These are phyloP conservation scores for Samsoniella hepiali DNA, from an alignment of 2,329 filamentous ascomycete species.

Conservation along the genomic window DNA sequence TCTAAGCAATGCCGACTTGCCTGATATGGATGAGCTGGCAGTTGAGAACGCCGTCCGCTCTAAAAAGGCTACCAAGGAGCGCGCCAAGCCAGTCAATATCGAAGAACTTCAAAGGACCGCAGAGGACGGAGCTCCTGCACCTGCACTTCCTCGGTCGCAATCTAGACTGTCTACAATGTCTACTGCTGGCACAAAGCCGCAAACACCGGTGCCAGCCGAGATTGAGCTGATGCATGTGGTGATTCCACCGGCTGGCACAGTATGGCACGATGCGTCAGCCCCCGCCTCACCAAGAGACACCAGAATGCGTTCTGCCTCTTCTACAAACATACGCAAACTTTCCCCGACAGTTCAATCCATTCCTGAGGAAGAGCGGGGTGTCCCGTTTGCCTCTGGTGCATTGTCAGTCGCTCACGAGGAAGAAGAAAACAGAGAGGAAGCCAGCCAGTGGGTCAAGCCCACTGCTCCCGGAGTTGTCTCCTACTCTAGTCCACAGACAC, in stretches of 20 bases:
- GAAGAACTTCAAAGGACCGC: slow-evolving; percentile 64
- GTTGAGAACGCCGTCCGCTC: slow-evolving; percentile 36
- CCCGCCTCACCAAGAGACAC: slow-evolving; percentile 12
- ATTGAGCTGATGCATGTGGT: not conserved
- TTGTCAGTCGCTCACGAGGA: slow-evolving; percentile 25
- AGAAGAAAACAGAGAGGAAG: slow-evolving; percentile 19
- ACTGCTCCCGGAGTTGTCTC: slow-evolving; percentile 47
- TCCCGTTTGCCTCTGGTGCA: not conserved
- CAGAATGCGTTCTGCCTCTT: slow-evolving; percentile 24
- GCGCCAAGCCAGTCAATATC: slow-evolving; percentile 59
- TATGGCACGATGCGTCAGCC: not conserved
- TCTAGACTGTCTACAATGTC: slow-evolving; percentile 29
- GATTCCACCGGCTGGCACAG: not conserved
- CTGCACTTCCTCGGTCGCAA: slow-evolving; percentile 29
- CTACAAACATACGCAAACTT: slow-evolving; percentile 25
- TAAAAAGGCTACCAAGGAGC: slow-evolving; percentile 39
- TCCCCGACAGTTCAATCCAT: slow-evolving; percentile 40
- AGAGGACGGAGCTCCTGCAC: slow-evolving; percentile 43
- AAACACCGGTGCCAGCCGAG: not conserved
- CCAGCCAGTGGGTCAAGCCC: not conserved
- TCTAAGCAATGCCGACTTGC: slow-evolving; percentile 70
- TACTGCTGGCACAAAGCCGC: not conserved
- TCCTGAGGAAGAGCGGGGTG: slow-evolving; percentile 38
- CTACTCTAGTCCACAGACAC: slow-evolving; percentile 51
- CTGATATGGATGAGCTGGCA: slow-evolving; percentile 60